Base-by-base conservation (phyloP, 192 early-diverging fungal species). In the Bifiguratus adelaidae region DNA sequence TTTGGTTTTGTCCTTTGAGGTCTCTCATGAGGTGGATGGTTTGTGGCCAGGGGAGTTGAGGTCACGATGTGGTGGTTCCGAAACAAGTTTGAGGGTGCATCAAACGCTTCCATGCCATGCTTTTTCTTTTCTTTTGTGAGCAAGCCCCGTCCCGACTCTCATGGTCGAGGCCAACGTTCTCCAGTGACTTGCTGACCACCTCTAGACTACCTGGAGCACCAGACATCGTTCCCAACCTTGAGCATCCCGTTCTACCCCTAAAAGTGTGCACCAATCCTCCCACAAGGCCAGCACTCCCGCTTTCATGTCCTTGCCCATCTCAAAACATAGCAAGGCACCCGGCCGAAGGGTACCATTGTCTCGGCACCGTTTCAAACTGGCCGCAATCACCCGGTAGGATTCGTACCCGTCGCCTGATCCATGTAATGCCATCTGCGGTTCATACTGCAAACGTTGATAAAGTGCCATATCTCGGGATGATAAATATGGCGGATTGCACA, bases 401-500 rank as follows among this genome's bases (percentile, higher is more conserved):
- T 74, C 74, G 55, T 74, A 81, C 4, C 85, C 85, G 15, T 68
- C 67, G 0, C 76, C 72, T 8, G 62, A 69, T 1, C 77, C 77
- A 48, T 81, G 72, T 13, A 87, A 53, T 3, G 85, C 85, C 32
- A 75, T 49, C n/a, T 46, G 24, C 3, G 85, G 85, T 48, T 87
- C 85, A 44, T 77, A 56, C 12, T 57, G 38, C 12, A 63, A 58
- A 6, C 47, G 66, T 20, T 71, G 54, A 12, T 67, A 58, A 7
- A 55, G 45, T 0, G 45, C 56, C 0, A 53, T 69, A 8, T 55
- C 68, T 3, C 37, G 56, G 3, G 43, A 23, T 16, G 74, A 61
- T 19, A 87, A 55, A 40, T 88, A 88, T 0, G 85, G 85, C 18
- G 85, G 85, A 37, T 88, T 88, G 48, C 83, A 85, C 1, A 80